phyloP scores from a whole-genome alignment of 163 green algal genomes.

The Scenedesmus sp. region DNA sequence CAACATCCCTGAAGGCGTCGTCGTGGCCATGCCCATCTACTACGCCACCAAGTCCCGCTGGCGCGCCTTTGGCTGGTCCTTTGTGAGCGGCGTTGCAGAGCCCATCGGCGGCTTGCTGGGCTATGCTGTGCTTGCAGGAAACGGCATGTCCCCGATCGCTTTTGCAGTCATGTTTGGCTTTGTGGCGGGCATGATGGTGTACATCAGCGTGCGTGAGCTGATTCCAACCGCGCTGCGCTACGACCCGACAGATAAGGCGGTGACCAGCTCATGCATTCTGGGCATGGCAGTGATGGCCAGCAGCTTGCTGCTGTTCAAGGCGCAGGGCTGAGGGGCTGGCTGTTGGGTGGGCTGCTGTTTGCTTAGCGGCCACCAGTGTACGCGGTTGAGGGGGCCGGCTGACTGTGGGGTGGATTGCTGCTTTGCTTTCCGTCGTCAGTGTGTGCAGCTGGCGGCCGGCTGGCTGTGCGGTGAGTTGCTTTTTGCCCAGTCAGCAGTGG shows the following conservation, averaged over 20 bases:
- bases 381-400: too few relatives aligned
- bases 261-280: not conserved
- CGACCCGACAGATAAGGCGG: constrained; percentile 69
- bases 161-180: constrained; percentile 78
- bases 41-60: constrained; percentile 79
- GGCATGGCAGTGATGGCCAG: constrained; percentile 42
- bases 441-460: too few relatives aligned
- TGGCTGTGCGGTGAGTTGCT: too few relatives aligned
- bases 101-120: constrained; percentile 80
- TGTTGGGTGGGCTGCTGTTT: not conserved
- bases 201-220: constrained; percentile 84
- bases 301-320: constrained; percentile 51
- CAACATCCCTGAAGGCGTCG: constrained; percentile 72
- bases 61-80: constrained; percentile 78
- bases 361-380: too few relatives aligned
- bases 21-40: constrained; percentile 88
- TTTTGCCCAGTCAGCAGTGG: too few relatives aligned
- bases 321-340: not conserved
- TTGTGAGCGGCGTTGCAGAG: constrained; percentile 77
- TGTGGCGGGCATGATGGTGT: constrained; percentile 82
- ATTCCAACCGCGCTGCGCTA: constrained; percentile 85
- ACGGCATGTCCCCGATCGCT: constrained; percentile 53
- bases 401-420: too few relatives aligned
- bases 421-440: too few relatives aligned
- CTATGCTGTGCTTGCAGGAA: constrained; percentile 34